Evolutionary conservation across 169 alveolate species (phyloP).

Genomic region (Eimeria praecox): DNA sequence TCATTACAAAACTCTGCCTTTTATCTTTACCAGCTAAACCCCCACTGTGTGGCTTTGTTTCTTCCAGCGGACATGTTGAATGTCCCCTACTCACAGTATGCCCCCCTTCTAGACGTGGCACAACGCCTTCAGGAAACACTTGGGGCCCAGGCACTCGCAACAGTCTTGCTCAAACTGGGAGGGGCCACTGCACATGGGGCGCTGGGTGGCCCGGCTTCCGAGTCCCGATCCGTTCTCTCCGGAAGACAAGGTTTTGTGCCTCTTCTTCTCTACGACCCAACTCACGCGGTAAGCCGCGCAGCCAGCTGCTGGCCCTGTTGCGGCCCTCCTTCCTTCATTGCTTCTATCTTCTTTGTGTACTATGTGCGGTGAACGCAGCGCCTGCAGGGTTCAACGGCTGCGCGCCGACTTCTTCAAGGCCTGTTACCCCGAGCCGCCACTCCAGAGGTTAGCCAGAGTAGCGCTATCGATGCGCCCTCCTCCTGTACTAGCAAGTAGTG

Average conservation of each 20-base stretch:
- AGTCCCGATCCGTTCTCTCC: slow-evolving; percentile 42
- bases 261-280: slow-evolving; percentile 57
- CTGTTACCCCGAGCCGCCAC: slow-evolving; percentile 50
- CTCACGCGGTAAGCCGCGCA: slow-evolving; percentile 47
- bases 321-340: neutral
- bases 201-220: neutral
- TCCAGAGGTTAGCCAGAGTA: slow-evolving; percentile 44
- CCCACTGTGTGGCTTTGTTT: neutral
- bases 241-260: slow-evolving; percentile 67
- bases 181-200: slow-evolving; percentile 43
- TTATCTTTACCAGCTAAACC: neutral
- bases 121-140: slow-evolving; percentile 44
- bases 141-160: slow-evolving; percentile 67
- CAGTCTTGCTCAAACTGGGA: slow-evolving; percentile 55
- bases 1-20: neutral
- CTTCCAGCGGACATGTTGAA: slow-evolving; percentile 56
- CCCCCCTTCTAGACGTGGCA: slow-evolving; percentile 43
- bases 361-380: slow-evolving; percentile 27
- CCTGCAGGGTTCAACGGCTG: slow-evolving; percentile 56
- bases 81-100: slow-evolving; percentile 45
- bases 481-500: neutral
- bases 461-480: neutral
- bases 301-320: neutral
- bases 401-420: slow-evolving; percentile 47
- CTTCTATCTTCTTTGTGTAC: neutral